Evolutionary conservation across 768 basidiomycete genomes (phyloP).

Genomic region (Mycena haematopus): DNA sequence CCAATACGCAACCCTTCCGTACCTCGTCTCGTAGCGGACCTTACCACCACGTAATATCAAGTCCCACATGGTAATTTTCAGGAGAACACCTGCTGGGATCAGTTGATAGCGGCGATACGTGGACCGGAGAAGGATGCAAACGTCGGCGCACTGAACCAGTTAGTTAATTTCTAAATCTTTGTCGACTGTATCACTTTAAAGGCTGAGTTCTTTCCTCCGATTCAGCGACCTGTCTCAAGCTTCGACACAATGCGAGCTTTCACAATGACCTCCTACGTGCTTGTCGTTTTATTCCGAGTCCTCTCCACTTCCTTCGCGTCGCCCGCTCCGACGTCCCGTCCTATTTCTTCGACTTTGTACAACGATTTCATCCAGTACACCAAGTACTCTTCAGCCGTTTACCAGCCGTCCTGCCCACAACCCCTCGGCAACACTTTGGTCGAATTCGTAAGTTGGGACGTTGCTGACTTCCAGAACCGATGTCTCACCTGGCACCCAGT

Average conservation of each 20-base stretch:
- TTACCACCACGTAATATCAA: no score
- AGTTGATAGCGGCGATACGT: no score
- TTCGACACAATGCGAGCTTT: constrained; percentile 9
- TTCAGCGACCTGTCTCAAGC: neutral
- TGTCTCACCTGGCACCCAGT: neutral
- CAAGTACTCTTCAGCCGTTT: constrained; percentile 50
- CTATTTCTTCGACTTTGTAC: constrained; percentile 34
- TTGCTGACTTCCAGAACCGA: no score
- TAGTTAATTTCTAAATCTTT: no score
- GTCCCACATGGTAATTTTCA: no score
- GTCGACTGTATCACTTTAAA: no score
- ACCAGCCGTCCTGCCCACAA: constrained; percentile 43
- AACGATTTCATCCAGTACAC: constrained; percentile 46
- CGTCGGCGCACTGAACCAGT: no score
- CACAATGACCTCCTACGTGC: neutral
- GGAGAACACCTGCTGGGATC: no score
- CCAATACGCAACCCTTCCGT: no score
- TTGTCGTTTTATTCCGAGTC: neutral
- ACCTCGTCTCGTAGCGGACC: no score
- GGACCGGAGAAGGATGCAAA: no score
- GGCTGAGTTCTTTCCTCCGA: no score
- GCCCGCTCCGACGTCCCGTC: neutral
- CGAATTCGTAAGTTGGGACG: constrained; percentile 32
- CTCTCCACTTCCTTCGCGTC: neutral
- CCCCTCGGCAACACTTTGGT: constrained; percentile 49